Evolutionary conservation across 768 basidiomycete genomes (phyloP), one percentile per base, ranked within the genome.

Genomic region (Mycena floridula): DNA sequence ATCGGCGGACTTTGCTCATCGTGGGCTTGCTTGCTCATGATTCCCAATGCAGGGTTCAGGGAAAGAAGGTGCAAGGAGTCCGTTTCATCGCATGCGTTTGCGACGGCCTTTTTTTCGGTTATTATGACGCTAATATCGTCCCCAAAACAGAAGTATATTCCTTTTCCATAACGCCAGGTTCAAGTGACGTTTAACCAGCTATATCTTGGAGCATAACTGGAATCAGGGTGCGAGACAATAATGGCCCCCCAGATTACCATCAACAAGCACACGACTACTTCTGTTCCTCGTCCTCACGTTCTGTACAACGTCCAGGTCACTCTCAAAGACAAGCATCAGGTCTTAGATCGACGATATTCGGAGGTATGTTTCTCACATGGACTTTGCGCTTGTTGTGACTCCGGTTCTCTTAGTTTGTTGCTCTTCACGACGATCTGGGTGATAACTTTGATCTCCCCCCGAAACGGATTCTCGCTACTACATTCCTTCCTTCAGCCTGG

Each of bases 401-500:
- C 27, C 16, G 20, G 16, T 5, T 26, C 21, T 13, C 25, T n/a
- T 47, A 71, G 69, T 69, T 71, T 42, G 54, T 62, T 18, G 49
- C 61, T 13, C 65, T 76, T 38, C 70, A 75, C 50, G 54, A 59
- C n/a, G 52, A 60, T n/a, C 56, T 76, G 22, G 59, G 61, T 36
- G 38, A 73, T 47, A 56, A 63, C 0, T 68, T 61, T 47, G 43
- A 53, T 9, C 67, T 80, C 8, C 76, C 78, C 9, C 73, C 76
- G 3, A 77, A 75, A 58, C 70, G 72, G n/a, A 59, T 71, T 18
- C 57, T 78, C 5, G 57, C 60, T n/a, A 75, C 70, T 7, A 66
- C 64, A 1, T 73, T 78, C 51, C 44, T 76, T 16, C 75, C 76
- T 0, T 70, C 69, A 2, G 72, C 73, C 2, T 78, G 78, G 76